Evolutionary conservation across 2,329 filamentous ascomycete species (phyloP).

Genomic region (Teratosphaeria pseudoeucalypti): DNA sequence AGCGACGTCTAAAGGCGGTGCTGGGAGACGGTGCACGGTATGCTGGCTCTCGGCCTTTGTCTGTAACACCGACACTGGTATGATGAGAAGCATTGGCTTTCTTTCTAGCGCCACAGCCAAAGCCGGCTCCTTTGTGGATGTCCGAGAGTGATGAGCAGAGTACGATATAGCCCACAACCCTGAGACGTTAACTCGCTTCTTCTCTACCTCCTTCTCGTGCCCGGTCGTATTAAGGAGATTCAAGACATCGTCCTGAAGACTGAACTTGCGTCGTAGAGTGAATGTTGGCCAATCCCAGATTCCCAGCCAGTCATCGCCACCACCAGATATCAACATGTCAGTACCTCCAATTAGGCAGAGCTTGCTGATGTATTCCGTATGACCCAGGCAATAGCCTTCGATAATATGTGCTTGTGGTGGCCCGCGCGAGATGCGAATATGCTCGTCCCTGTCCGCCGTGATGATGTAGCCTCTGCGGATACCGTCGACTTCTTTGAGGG

Average conservation of each 20-base stretch:
- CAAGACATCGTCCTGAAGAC: slow-evolving; percentile 28
- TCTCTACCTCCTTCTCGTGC: background rate
- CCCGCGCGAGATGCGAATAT: slow-evolving; percentile 79
- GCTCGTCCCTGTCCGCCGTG: slow-evolving; percentile 62
- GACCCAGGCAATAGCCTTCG: slow-evolving; percentile 79
- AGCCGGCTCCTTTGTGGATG: background rate
- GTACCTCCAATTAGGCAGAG: slow-evolving; percentile 53
- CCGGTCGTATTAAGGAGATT: background rate
- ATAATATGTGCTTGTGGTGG: slow-evolving; percentile 78
- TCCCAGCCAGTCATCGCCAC: slow-evolving; percentile 68
- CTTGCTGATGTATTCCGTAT: slow-evolving; percentile 72
- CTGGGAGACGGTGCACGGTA: background rate
- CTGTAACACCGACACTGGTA: slow-evolving; percentile 1
- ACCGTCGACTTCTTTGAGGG: slow-evolving; percentile 37
- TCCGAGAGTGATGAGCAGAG: slow-evolving; percentile 31
- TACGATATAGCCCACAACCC: slow-evolving; percentile 36
- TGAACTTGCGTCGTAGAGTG: slow-evolving; percentile 43
- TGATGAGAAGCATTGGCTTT: slow-evolving; percentile 51
- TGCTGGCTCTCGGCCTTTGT: background rate
- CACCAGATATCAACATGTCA: slow-evolving; percentile 69
- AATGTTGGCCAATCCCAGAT: slow-evolving; percentile 71
- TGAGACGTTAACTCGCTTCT: background rate
- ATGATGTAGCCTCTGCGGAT: slow-evolving; percentile 49
- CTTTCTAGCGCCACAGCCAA: slow-evolving; percentile 35
- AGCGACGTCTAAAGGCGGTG: slow-evolving; percentile 10